These are phyloP conservation scores for Trichoderma arundinaceum DNA, from an alignment of 2,329 filamentous ascomycete species.

Conservation along the genomic window DNA sequence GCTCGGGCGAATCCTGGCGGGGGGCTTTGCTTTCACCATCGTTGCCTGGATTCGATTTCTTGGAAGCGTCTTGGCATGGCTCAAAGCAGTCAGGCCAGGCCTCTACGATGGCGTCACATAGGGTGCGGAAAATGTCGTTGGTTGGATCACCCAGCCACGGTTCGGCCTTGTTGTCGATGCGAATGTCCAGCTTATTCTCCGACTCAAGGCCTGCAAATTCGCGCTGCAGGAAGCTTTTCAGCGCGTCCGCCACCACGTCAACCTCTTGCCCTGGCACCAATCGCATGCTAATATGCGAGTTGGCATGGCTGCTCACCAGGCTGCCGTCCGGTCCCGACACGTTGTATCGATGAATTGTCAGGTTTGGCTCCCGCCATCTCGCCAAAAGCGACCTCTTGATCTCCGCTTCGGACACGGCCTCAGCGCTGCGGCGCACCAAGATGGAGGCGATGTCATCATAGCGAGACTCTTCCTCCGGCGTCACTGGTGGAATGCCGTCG, in stretches of 20 bases:
- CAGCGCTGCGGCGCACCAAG: constrained; percentile 73
- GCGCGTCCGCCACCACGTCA: constrained; percentile 70
- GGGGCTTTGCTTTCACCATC: constrained; percentile 31
- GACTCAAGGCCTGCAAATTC: constrained; percentile 78
- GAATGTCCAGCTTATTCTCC: constrained; percentile 79
- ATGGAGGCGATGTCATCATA: constrained; percentile 85
- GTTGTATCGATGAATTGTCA: constrained; percentile 92
- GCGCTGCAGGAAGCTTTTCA: constrained; percentile 70
- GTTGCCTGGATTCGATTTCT: background rate
- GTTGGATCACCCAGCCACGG: constrained; percentile 93
- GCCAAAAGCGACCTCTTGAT: constrained; percentile 88
- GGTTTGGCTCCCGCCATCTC: constrained; percentile 90
- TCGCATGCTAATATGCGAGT: constrained; percentile 85
- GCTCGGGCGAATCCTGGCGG: constrained; percentile 30
- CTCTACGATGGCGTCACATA: constrained; percentile 82
- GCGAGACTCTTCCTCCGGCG: constrained; percentile 74
- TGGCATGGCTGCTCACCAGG: constrained; percentile 87
- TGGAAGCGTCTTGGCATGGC: background rate
- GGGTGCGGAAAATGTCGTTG: constrained; percentile 87
- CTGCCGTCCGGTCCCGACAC: constrained; percentile 91
- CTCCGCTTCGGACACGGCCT: constrained; percentile 63
- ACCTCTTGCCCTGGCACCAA: constrained; percentile 94
- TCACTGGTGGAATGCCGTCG: constrained; percentile 78
- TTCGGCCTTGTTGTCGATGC: constrained; percentile 91
- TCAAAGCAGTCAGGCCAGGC: constrained; percentile 73